These are phyloP conservation scores for Talaromyces verruculosus DNA, from an alignment of 2,329 filamentous ascomycete species.

Conservation along the genomic window DNA sequence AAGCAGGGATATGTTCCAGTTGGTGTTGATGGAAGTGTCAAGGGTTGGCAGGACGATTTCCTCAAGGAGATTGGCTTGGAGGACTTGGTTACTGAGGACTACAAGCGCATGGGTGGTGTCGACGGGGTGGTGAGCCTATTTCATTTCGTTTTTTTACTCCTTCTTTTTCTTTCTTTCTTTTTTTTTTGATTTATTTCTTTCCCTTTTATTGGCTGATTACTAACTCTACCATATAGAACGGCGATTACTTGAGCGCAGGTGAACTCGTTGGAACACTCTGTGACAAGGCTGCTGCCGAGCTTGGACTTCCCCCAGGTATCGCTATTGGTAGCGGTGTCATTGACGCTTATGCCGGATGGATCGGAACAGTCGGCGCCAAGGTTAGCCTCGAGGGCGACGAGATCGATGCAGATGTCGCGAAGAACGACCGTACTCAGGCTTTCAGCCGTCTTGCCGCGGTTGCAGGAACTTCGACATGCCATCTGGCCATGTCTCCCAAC, in stretches of 20 bases:
- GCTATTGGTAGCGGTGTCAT: constrained; percentile 96
- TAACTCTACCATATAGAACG: constrained; percentile 62
- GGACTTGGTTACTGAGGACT: constrained; percentile 81
- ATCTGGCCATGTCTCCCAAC: constrained; percentile 90
- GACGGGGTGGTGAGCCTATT: constrained; percentile 80
- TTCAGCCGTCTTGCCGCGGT: constrained; percentile 92
- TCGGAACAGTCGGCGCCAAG: constrained; percentile 97
- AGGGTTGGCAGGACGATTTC: constrained; percentile 98
- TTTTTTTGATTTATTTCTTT: constrained; percentile 27
- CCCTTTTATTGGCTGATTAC: constrained; percentile 4
- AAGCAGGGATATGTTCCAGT: constrained; percentile 97
- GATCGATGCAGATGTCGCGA: constrained; percentile 65
- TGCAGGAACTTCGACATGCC: constrained; percentile 94
- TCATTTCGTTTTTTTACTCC: constrained; percentile 27
- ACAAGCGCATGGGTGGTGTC: constrained; percentile 90
- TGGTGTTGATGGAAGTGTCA: constrained; percentile 95
- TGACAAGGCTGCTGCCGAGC: constrained; percentile 75
- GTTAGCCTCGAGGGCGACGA: constrained; percentile 70
- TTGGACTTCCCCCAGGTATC: constrained; percentile 82
- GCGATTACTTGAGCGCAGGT: constrained; percentile 84
- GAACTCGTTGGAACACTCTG: constrained; percentile 84
- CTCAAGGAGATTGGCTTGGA: constrained; percentile 80
- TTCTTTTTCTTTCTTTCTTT: constrained; percentile 19
- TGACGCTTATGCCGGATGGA: constrained; percentile 97
- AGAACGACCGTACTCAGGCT: constrained; percentile 87